A percentile compares a stretch with the other conserved stretches of the same genome.
Evolutionary conservation across 2,329 filamentous ascomycete genomes (phyloP).

Genomic region (Daldinia eschscholtzii): DNA sequence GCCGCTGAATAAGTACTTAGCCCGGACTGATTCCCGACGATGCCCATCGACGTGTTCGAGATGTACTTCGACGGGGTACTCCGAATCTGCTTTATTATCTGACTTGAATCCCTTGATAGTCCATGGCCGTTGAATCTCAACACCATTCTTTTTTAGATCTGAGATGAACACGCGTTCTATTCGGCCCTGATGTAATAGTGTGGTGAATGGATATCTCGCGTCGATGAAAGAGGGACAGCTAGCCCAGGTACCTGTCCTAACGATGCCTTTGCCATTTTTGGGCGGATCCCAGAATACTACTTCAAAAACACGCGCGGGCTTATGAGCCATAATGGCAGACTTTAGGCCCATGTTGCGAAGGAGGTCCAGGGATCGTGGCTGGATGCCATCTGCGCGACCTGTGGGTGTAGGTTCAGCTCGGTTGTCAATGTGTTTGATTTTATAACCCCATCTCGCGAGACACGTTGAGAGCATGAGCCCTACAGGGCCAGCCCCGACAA

Average conservation of each 20-base stretch:
- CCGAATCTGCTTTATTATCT: slow-evolving; percentile 65
- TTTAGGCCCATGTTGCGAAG: slow-evolving; percentile 92
- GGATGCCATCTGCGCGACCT: slow-evolving; percentile 90
- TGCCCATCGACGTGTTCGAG: slow-evolving; percentile 82
- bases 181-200: slow-evolving; percentile 77
- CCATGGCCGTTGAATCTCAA: slow-evolving; percentile 73
- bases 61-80: slow-evolving; percentile 84
- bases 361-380: slow-evolving; percentile 88
- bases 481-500: slow-evolving; percentile 89
- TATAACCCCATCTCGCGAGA: slow-evolving; percentile 92
- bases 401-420: slow-evolving; percentile 85
- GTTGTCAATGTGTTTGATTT: slow-evolving; percentile 95
- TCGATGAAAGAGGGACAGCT: slow-evolving; percentile 88
- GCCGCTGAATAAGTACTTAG: slow-evolving; percentile 79
- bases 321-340: slow-evolving; percentile 85
- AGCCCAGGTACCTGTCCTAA: slow-evolving; percentile 80
- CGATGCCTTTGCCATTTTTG: slow-evolving; percentile 67
- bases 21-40: slow-evolving; percentile 72
- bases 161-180: slow-evolving; percentile 78
- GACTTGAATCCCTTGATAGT: slow-evolving; percentile 72
- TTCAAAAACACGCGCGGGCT: slow-evolving; percentile 87
- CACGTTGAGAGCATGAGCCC: slow-evolving; percentile 90
- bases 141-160: slow-evolving; percentile 73
- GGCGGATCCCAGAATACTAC: slow-evolving; percentile 79
- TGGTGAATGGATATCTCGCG: slow-evolving; percentile 77